phyloP scores from a whole-genome alignment of 495 filamentous ascomycete genomes.

The Hyaloscypha hepaticicola region DNA sequence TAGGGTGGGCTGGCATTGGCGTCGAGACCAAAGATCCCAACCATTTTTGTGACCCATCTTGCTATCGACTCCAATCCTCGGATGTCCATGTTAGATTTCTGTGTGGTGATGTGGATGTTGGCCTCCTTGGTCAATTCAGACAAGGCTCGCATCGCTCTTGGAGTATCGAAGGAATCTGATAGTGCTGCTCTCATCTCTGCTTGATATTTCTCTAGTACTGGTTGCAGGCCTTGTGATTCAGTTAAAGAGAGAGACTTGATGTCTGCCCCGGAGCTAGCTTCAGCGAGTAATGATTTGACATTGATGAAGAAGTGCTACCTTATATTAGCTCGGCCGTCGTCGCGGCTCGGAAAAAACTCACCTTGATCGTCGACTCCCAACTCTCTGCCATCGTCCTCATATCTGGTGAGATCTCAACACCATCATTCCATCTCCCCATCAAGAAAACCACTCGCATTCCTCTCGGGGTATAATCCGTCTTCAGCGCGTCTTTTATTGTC shows the following conservation, averaged over 20 bases:
- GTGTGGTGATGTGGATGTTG: slow-evolving; percentile 65
- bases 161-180: slow-evolving; percentile 88
- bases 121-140: slow-evolving; percentile 70
- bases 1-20: slow-evolving; percentile 55
- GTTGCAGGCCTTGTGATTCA: slow-evolving; percentile 31
- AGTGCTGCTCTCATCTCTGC: slow-evolving; percentile 63
- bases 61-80: slow-evolving; percentile 60
- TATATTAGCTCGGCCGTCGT: slow-evolving; percentile 21
- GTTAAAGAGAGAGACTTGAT: slow-evolving; percentile 10
- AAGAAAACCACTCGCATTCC: slow-evolving; percentile 84
- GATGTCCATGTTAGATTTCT: slow-evolving; percentile 48
- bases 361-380: slow-evolving; percentile 80
- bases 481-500: slow-evolving; percentile 85
- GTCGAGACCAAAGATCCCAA: slow-evolving; percentile 85
- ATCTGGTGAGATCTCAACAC: slow-evolving; percentile 85
- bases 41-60: slow-evolving; percentile 79
- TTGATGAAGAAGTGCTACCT: slow-evolving; percentile 87
- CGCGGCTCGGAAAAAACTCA: slow-evolving; percentile 33
- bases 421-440: slow-evolving; percentile 84
- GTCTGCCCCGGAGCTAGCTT: slow-evolving; percentile 35
- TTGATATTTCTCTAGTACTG: slow-evolving; percentile 61
- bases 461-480: slow-evolving; percentile 72
- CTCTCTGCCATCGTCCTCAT: slow-evolving; percentile 67
- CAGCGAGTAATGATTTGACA: slow-evolving; percentile 56
- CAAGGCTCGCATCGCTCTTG: slow-evolving; percentile 70